phyloP scores from a whole-genome alignment of 2,329 filamentous ascomycete genomes.

The Rhexocercosporidium sp. region DNA sequence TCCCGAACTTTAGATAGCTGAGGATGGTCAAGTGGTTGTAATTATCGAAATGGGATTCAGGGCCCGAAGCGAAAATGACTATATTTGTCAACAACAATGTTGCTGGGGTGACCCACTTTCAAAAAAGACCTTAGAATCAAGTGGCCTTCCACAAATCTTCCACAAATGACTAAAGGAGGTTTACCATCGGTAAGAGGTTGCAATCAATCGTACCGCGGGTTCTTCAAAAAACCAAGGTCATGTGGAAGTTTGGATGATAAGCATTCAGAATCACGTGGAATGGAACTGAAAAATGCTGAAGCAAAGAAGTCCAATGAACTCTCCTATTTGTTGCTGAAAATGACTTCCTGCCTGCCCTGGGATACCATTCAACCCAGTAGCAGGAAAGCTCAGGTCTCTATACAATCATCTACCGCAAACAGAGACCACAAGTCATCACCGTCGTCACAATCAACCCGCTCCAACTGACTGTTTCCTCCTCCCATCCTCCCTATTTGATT shows the following conservation, averaged over 20 bases:
- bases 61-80: background rate
- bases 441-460: conserved; percentile 17
- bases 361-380: conserved; percentile 16
- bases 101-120: background rate
- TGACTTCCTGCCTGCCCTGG: conserved; percentile 27
- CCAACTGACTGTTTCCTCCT: conserved; percentile 3
- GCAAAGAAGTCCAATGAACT: conserved; percentile 30
- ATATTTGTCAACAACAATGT: background rate
- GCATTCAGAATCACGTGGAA: background rate
- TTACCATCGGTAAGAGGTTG: too few species aligned
- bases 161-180: too few species aligned
- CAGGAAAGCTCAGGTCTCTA: conserved; percentile 31
- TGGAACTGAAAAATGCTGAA: background rate
- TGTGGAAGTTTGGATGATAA: background rate
- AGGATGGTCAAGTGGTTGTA: background rate
- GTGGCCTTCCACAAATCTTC: too few species aligned
- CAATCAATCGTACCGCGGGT: too few species aligned
- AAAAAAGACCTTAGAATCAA: background rate
- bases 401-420: conserved; percentile 31
- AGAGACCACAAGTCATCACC: conserved; percentile 29
- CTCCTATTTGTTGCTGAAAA: conserved; percentile 40
- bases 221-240: too few species aligned
- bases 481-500: conserved; percentile 28
- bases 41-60: background rate
- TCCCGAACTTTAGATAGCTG: background rate